These are phyloP conservation scores for Hypoxylon sp. DNA, from an alignment of 2,329 filamentous ascomycete genomes.

Conservation along the genomic window DNA sequence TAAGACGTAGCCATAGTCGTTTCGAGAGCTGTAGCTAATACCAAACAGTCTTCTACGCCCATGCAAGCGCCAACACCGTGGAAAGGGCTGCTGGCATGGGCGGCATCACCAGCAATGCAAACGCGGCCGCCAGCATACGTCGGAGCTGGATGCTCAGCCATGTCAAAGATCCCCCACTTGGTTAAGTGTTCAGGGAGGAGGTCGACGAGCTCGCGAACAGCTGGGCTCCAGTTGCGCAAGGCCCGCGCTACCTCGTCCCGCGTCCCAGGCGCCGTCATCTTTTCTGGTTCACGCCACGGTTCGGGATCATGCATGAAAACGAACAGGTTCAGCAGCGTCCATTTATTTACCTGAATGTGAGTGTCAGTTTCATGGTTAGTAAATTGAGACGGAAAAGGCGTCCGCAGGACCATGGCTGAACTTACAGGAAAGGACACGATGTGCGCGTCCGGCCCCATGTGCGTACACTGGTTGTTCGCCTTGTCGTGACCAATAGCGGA, in stretches of 20 bases:
- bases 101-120: conserved; percentile 64
- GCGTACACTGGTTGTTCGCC: conserved; percentile 64
- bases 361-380: not conserved
- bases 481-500: conserved; percentile 61
- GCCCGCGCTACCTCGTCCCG: conserved; percentile 54
- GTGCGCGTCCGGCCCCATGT: conserved; percentile 66
- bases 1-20: not conserved
- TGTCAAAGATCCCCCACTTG: conserved; percentile 66
- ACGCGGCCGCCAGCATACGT: conserved; percentile 57
- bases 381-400: not conserved
- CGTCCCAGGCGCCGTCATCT: conserved; percentile 49
- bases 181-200: conserved; percentile 60
- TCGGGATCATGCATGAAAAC: conserved; percentile 53
- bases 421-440: conserved; percentile 67
- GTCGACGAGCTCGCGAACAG: conserved; percentile 52
- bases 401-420: not conserved
- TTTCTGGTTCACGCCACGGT: conserved; percentile 33
- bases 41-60: conserved; percentile 64
- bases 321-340: conserved; percentile 65
- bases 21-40: conserved; percentile 53
- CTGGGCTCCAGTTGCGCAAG: conserved; percentile 55
- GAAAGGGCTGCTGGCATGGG: conserved; percentile 64
- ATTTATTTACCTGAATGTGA: conserved; percentile 52
- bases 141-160: conserved; percentile 55
- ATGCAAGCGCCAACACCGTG: conserved; percentile 64